phyloP scores from a whole-genome alignment of 2,329 filamentous ascomycete species.

The Alternaria brassicicola region DNA sequence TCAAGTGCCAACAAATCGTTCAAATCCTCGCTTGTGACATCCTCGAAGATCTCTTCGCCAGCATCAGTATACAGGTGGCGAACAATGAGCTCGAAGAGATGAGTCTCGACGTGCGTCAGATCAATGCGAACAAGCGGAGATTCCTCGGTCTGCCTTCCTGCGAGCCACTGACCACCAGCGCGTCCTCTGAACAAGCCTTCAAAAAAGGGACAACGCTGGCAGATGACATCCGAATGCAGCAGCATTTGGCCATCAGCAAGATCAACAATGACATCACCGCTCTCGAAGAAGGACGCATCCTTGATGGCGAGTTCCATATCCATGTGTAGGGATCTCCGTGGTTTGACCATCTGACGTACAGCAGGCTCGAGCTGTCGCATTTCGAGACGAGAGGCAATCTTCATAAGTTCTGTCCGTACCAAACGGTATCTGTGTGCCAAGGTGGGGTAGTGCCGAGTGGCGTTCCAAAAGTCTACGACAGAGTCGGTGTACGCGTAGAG shows the following conservation, averaged over 20 bases:
- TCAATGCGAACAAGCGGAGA: constrained; percentile 71
- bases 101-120: constrained; percentile 76
- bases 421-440: constrained; percentile 77
- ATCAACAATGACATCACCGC: constrained; percentile 79
- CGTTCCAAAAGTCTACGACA: constrained; percentile 85
- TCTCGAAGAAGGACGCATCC: constrained; percentile 74
- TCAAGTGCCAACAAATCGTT: constrained; percentile 62
- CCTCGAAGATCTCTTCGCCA: constrained; percentile 80
- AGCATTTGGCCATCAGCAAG: constrained; percentile 72
- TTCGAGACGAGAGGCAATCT: constrained; percentile 72
- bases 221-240: constrained; percentile 80
- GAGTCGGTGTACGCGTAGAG: constrained; percentile 82
- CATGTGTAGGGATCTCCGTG: constrained; percentile 66
- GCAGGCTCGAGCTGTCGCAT: constrained; percentile 76
- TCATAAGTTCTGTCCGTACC: constrained; percentile 86
- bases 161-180: constrained; percentile 83
- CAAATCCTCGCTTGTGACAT: constrained; percentile 68
- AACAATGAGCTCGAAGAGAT: constrained; percentile 79
- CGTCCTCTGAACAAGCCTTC: constrained; percentile 87
- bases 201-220: constrained; percentile 90
- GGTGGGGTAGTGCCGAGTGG: constrained; percentile 68
- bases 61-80: constrained; percentile 83
- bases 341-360: constrained; percentile 73
- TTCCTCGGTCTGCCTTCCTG: constrained; percentile 64
- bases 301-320: constrained; percentile 75